Conservation (phyloP, 176 grass and related monocot genomes). For the Calamus simplicifolius region DNA sequence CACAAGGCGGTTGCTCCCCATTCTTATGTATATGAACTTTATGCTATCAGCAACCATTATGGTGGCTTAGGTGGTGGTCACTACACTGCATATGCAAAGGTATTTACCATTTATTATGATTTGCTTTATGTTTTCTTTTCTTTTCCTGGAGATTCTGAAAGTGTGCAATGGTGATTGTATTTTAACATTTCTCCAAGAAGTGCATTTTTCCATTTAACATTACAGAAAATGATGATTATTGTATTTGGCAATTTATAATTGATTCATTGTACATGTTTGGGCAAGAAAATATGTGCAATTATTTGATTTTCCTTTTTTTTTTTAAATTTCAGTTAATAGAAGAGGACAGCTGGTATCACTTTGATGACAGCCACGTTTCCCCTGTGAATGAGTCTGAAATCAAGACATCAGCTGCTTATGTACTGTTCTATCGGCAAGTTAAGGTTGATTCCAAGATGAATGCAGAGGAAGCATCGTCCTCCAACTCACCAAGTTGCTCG, state of each 20-base stretch:
- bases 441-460: slow-evolving; percentile 23
- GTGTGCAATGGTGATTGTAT: too few species aligned
- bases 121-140: neutral
- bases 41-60: slow-evolving; percentile 94
- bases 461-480: slow-evolving; percentile 16
- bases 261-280: too few species aligned
- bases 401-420: slow-evolving; percentile 72
- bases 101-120: slow-evolving; percentile 8
- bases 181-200: too few species aligned
- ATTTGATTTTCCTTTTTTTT: slow-evolving; percentile 6
- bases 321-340: slow-evolving; percentile 47
- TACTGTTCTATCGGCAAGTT: slow-evolving; percentile 75
- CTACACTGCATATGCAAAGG: slow-evolving; percentile 95
- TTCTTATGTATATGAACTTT: slow-evolving; percentile 61
- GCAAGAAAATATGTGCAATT: too few species aligned
- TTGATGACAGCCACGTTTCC: slow-evolving; percentile 94
- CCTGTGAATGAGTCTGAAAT: slow-evolving; percentile 65
- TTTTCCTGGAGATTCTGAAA: too few species aligned
- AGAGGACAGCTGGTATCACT: slow-evolving; percentile 91
- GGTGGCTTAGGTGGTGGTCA: slow-evolving; percentile 92
- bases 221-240: too few species aligned
- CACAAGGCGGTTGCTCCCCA: slow-evolving; percentile 1
- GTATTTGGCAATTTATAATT: too few species aligned
- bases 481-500: slow-evolving; percentile 38
- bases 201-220: too few species aligned